phyloP scores from a whole-genome alignment of 495 filamentous ascomycete genomes.

The Parathielavia hyrcaniae region DNA sequence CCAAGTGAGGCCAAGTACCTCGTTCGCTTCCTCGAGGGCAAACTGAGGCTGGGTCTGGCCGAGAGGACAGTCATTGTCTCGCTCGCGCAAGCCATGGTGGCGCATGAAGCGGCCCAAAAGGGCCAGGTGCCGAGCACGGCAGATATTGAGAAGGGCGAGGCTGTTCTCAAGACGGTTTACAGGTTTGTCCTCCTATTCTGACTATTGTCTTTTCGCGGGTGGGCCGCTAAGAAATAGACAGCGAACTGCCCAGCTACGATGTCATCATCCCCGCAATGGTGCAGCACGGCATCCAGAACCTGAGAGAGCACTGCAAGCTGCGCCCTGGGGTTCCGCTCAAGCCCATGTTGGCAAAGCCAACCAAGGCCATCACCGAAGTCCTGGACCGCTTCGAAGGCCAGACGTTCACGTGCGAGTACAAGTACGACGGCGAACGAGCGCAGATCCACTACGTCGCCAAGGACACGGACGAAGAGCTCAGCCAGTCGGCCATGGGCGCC shows the following conservation, averaged over 20 bases:
- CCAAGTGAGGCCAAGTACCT: slow-evolving; percentile 92
- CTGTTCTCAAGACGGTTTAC: slow-evolving; percentile 82
- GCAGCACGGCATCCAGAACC: slow-evolving; percentile 72
- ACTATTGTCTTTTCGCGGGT: not conserved
- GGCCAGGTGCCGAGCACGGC: slow-evolving; percentile 61
- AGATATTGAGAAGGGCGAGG: slow-evolving; percentile 74
- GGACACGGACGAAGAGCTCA: slow-evolving; percentile 57
- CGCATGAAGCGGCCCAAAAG: slow-evolving; percentile 66
- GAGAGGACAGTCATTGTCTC: slow-evolving; percentile 88
- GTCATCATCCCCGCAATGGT: slow-evolving; percentile 87
- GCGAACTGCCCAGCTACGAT: slow-evolving; percentile 91
- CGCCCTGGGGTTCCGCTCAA: slow-evolving; percentile 92
- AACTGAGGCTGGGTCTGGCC: slow-evolving; percentile 81
- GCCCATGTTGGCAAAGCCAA: slow-evolving; percentile 97
- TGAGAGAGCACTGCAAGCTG: slow-evolving; percentile 82
- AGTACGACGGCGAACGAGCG: slow-evolving; percentile 94
- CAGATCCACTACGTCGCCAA: slow-evolving; percentile 97
- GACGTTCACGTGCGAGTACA: slow-evolving; percentile 96
- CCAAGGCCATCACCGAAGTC: slow-evolving; percentile 97
- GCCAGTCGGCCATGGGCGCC: slow-evolving; percentile 44
- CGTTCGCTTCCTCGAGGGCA: slow-evolving; percentile 88
- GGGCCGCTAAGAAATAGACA: slow-evolving; percentile 30
- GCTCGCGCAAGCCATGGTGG: slow-evolving; percentile 78
- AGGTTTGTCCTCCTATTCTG: slow-evolving; percentile 47
- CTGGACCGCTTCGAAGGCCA: slow-evolving; percentile 94